Evolutionary conservation across 768 basidiomycete species (phyloP).

Genomic region (Tephrocybe sp.): DNA sequence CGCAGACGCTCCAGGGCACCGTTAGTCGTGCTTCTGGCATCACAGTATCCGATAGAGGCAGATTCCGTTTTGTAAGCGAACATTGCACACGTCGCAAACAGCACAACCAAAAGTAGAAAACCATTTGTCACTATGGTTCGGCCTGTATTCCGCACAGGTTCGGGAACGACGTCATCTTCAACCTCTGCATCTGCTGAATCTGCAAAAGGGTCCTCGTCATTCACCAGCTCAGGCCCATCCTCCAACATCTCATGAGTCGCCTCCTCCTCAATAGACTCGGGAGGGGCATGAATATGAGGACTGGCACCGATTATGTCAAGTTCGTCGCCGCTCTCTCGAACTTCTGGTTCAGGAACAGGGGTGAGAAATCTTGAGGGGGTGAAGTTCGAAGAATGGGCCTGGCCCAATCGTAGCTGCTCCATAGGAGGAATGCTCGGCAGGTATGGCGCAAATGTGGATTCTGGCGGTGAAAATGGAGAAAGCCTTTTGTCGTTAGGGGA

Average conservation of each 20-base stretch:
- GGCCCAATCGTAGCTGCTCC: conserved; percentile 27
- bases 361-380: conserved; percentile 1
- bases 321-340: conserved; percentile 28
- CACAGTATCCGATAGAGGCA: conserved; percentile 74
- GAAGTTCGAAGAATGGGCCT: conserved; percentile 9
- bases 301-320: conserved; percentile 15
- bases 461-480: conserved; percentile 44
- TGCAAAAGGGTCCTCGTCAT: conserved; percentile 12
- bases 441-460: conserved; percentile 56
- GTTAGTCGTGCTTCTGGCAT: conserved; percentile 63
- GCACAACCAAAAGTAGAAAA: no score
- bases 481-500: conserved; percentile 15
- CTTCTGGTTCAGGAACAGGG: conserved; percentile 14
- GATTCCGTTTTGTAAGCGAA: conserved; percentile 68
- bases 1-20: conserved; percentile 48
- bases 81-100: conserved; percentile 30
- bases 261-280: conserved; percentile 1
- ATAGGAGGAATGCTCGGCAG: conserved; percentile 34
- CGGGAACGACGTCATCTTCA: conserved; percentile 32
- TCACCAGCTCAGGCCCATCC: conserved; percentile 14
- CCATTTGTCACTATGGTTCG: no score
- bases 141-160: no score
- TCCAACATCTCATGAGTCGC: conserved; percentile 5
- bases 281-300: conserved; percentile 4
- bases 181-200: conserved; percentile 18